phyloP scores from a whole-genome alignment of 768 basidiomycete genomes.

The Crepidotus variabilis region DNA sequence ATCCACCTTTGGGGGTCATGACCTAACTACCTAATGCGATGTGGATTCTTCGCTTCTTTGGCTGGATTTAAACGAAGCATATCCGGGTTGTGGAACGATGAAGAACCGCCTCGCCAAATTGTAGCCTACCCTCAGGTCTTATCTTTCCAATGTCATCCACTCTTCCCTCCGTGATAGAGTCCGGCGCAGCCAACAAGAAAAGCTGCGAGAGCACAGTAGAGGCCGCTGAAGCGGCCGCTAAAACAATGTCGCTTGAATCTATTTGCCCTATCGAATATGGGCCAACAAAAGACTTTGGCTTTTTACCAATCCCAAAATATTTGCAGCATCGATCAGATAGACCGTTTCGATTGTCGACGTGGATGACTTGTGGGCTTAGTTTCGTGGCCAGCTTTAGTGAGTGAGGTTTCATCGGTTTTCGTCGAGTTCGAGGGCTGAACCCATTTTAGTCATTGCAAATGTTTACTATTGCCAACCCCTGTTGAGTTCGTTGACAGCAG shows the following conservation, averaged over 20 bases:
- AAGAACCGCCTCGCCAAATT: not conserved
- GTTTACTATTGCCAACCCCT: constrained; percentile 83
- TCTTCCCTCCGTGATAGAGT: no score
- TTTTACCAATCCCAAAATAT: constrained; percentile 59
- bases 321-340: constrained; percentile 48
- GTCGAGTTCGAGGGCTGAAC: not conserved
- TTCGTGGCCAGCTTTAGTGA: constrained; percentile 56
- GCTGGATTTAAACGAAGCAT: not conserved
- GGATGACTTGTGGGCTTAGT: constrained; percentile 58
- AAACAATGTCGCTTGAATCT: not conserved
- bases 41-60: not conserved
- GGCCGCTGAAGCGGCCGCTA: not conserved
- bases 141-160: no score
- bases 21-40: no score
- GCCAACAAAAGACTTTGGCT: constrained; percentile 49
- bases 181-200: no score
- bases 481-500: constrained; percentile 44
- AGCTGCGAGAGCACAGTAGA: not conserved
- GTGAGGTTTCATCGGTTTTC: constrained; percentile 10
- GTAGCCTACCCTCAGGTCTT: not conserved
- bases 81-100: not conserved
- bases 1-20: no score
- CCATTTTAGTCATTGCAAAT: constrained; percentile 58
- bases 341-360: constrained; percentile 49
- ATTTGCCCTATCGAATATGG: not conserved